Evolutionary conservation across 768 basidiomycete species (phyloP).

Genomic region (Trametes meyenii): DNA sequence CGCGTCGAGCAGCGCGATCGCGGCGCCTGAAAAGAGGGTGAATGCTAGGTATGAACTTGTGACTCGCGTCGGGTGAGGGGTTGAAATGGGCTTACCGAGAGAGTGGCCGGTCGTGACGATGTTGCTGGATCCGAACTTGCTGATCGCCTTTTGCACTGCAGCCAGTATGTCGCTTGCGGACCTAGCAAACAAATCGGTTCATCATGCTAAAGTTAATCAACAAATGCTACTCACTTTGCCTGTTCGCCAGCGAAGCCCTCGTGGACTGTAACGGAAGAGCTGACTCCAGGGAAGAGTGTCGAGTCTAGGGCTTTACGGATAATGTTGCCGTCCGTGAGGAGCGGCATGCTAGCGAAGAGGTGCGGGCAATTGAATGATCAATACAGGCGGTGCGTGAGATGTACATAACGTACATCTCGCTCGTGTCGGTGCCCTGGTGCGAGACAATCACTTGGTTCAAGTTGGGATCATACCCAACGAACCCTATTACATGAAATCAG

Average conservation of each 20-base stretch:
- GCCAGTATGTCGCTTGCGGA: constrained; percentile 45
- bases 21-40: constrained; percentile 42
- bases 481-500: constrained; percentile 41
- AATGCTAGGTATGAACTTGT: not conserved
- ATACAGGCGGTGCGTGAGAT: not conserved
- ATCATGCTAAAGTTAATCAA: not conserved
- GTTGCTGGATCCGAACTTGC: constrained; percentile 35
- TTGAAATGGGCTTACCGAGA: constrained; percentile 32
- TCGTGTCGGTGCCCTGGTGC: constrained; percentile 42
- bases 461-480: constrained; percentile 52
- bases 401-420: constrained; percentile 31
- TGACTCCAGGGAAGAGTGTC: constrained; percentile 53
- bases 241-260: constrained; percentile 51
- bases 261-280: constrained; percentile 46
- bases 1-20: constrained; percentile 53
- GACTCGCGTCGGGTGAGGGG: not conserved
- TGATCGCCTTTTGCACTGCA: constrained; percentile 48
- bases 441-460: constrained; percentile 39
- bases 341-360: constrained; percentile 28
- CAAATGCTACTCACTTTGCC: constrained; percentile 39
- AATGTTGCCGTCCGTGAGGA: constrained; percentile 48
- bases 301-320: constrained; percentile 38
- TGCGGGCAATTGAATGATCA: too few relatives aligned
- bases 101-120: constrained; percentile 52
- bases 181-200: constrained; percentile 25